Conservation (phyloP, 2,329 filamentous ascomycete species). For the Aspergillus hiratsukae region DNA sequence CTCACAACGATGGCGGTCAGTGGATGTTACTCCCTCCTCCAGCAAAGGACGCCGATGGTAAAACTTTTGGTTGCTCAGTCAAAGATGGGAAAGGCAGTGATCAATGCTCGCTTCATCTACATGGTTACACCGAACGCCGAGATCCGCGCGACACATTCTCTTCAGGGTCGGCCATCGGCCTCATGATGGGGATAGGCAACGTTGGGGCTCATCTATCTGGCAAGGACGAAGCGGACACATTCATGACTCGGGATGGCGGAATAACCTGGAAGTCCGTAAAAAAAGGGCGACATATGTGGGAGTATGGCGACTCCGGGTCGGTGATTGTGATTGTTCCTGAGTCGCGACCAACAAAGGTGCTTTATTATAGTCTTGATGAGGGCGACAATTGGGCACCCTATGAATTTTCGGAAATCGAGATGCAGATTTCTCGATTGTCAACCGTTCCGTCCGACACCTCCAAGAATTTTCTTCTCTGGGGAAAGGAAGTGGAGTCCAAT, state of each 20-base stretch:
- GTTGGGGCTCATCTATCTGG: slow-evolving; percentile 68
- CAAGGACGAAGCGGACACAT: slow-evolving; percentile 75
- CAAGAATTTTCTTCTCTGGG: slow-evolving; percentile 90
- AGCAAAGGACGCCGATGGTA: slow-evolving; percentile 62
- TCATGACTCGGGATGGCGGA: slow-evolving; percentile 87
- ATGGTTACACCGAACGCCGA: slow-evolving; percentile 86
- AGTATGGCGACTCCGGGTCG: slow-evolving; percentile 91
- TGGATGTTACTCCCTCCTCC: slow-evolving; percentile 79
- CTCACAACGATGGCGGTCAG: slow-evolving; percentile 89
- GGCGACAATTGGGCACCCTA: slow-evolving; percentile 75
- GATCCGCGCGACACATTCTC: slow-evolving; percentile 84
- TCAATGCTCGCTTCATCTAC: slow-evolving; percentile 82
- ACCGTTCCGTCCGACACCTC: slow-evolving; percentile 86
- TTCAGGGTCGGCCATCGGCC: slow-evolving; percentile 77
- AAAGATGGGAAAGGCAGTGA: slow-evolving; percentile 50
- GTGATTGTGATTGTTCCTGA: slow-evolving; percentile 83
- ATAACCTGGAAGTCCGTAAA: slow-evolving; percentile 80
- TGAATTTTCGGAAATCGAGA: slow-evolving; percentile 65
- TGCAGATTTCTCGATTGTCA: slow-evolving; percentile 74
- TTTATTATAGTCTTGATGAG: slow-evolving; percentile 76
- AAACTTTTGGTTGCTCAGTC: slow-evolving; percentile 64
- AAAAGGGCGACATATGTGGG: slow-evolving; percentile 87
- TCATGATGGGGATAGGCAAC: slow-evolving; percentile 90
- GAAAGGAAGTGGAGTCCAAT: slow-evolving; percentile 48
- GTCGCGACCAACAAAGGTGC: slow-evolving; percentile 59